These are phyloP conservation scores for Nevesoporus exiguus DNA, from an alignment of 768 basidiomycete species.

Conservation along the genomic window DNA sequence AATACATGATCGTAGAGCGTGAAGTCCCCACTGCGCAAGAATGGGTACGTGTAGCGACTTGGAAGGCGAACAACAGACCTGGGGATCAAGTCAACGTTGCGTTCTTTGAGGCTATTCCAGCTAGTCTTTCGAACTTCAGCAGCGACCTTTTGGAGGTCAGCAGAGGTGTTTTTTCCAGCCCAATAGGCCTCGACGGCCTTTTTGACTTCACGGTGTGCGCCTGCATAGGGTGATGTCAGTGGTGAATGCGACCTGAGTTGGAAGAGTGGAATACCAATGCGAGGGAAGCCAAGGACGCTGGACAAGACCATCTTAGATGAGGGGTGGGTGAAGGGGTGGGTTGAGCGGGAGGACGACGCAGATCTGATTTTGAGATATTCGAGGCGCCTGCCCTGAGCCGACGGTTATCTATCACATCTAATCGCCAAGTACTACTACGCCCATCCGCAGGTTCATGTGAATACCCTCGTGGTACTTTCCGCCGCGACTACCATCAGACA, in stretches of 20 bases:
- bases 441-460: slow-evolving; percentile 18
- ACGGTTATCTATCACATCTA: slow-evolving; percentile 22
- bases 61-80: slow-evolving; percentile 52
- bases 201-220: slow-evolving; percentile 93
- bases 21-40: slow-evolving; percentile 81
- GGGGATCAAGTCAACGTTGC: slow-evolving; percentile 87
- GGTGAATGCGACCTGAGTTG: background rate
- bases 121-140: slow-evolving; percentile 83
- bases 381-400: slow-evolving; percentile 34
- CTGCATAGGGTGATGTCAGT: slow-evolving; percentile 36
- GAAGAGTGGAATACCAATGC: slow-evolving; percentile 50
- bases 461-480: background rate
- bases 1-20: slow-evolving; percentile 98
- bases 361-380: slow-evolving; percentile 29
- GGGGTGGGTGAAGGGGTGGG: slow-evolving; percentile 12
- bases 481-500: background rate
- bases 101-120: slow-evolving; percentile 83
- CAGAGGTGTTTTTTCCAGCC: slow-evolving; percentile 85
- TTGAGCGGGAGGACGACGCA: background rate
- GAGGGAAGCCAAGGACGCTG: slow-evolving; percentile 89
- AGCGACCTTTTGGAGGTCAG: slow-evolving; percentile 84
- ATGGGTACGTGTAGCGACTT: slow-evolving; percentile 12
- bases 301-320: slow-evolving; percentile 62
- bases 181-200: slow-evolving; percentile 99
- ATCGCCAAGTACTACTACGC: slow-evolving; percentile 18